phyloP scores from a whole-genome alignment of 345 rosid species.

The Gossypioides kirkii region DNA sequence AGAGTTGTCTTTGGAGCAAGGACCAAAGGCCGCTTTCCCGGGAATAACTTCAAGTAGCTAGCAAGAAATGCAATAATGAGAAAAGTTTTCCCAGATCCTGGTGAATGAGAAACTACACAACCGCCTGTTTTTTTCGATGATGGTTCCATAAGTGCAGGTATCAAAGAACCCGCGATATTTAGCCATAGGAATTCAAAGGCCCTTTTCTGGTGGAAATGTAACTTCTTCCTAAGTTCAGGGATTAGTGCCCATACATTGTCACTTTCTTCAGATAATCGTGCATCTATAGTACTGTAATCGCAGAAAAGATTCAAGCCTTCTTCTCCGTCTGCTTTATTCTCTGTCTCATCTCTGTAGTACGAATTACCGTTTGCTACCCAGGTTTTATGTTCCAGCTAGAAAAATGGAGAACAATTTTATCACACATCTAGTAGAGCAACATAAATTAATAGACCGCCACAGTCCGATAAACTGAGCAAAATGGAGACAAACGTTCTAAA shows the following conservation, averaged over 20 bases:
- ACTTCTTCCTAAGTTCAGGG: conserved; percentile 61
- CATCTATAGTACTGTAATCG: conserved; percentile 23
- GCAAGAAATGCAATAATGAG: conserved; percentile 83
- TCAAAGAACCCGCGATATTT: conserved; percentile 71
- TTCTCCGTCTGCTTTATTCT: conserved; percentile 23
- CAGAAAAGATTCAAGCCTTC: conserved; percentile 25
- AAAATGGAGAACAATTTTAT: conserved; percentile 12
- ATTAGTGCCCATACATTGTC: conserved; percentile 81
- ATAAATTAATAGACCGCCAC: neutral
- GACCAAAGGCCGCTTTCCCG: conserved; percentile 74
- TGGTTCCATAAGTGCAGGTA: conserved; percentile 52
- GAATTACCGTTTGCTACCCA: conserved; percentile 37
- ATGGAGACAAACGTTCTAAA: neutral
- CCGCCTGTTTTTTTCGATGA: conserved; percentile 60
- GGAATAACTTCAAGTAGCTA: conserved; percentile 84
- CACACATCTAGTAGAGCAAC: conserved; percentile 11
- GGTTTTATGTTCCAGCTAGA: conserved; percentile 37
- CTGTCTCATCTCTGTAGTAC: conserved; percentile 31
- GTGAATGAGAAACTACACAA: conserved; percentile 89
- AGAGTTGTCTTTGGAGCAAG: conserved; percentile 95
- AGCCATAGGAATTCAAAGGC: conserved; percentile 94
- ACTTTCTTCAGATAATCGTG: conserved; percentile 35
- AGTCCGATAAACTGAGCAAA: neutral
- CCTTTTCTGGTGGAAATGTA: conserved; percentile 70
- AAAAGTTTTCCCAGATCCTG: conserved; percentile 93